These are phyloP conservation scores for Pseudonitzschia multiseries DNA, from an alignment of 108 stramenopile species.

Conservation along the genomic window DNA sequence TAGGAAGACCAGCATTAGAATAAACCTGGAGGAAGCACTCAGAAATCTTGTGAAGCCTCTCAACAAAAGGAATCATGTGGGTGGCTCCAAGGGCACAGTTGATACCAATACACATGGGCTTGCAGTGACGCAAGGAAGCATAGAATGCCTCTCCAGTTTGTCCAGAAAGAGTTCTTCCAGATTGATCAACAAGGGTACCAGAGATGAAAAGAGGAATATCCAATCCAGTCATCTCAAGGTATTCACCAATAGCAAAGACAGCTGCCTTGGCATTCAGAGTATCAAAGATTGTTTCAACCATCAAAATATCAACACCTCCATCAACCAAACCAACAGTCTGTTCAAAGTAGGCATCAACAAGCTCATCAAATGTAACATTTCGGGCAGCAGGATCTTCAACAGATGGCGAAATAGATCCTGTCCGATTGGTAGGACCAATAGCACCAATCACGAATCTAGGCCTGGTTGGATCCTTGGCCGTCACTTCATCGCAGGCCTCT, in stretches of 20 bases:
- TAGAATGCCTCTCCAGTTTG: conserved; percentile 99
- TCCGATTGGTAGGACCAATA: conserved; percentile 97
- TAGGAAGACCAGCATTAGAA: conserved; percentile 98
- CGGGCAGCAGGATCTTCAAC: conserved; percentile 94
- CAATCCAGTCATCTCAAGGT: conserved; percentile 84
- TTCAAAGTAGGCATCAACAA: conserved; percentile 96
- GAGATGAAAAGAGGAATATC: conserved; percentile 97
- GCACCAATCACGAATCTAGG: conserved; percentile 98
- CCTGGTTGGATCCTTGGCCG: conserved; percentile 89
- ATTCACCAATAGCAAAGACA: conserved; percentile 91
- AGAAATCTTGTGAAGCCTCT: conserved; percentile 84
- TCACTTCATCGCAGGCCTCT: conserved; percentile 95
- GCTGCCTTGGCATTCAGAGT: conserved; percentile 99
- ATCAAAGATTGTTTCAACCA: conserved; percentile 99
- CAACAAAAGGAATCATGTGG: conserved; percentile 96
- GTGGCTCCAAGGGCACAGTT: conserved; percentile 98
- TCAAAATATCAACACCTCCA: conserved; percentile 94
- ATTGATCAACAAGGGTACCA: conserved; percentile 98
- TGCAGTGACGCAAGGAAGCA: conserved; percentile 94
- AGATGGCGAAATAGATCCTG: conserved; percentile 94
- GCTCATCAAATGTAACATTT: conserved; percentile 98
- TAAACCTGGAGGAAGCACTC: conserved; percentile 98
- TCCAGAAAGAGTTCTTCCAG: conserved; percentile 96
- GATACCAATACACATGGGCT: conserved; percentile 98
- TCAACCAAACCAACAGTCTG: conserved; percentile 94